Percentiles rank a stretch among this genome's conserved stretches.
Evolutionary conservation across 2,329 filamentous ascomycete species (phyloP).

Genomic region (Neonectria ditissima): DNA sequence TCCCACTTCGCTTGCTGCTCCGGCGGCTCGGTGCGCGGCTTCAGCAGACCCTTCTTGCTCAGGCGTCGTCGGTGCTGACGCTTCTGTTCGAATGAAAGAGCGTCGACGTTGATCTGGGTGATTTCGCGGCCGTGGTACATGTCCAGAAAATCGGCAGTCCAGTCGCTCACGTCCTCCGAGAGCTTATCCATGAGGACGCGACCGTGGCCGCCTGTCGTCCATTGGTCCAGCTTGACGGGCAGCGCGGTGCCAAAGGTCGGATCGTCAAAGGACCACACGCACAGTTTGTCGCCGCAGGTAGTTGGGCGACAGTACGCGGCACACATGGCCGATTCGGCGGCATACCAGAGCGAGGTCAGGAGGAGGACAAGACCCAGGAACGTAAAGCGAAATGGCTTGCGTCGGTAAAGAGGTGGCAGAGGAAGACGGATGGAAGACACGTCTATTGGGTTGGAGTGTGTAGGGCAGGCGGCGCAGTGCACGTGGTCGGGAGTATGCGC

Average conservation of each 20-base stretch:
- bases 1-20: conserved; percentile 59
- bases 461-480: conserved; percentile 34
- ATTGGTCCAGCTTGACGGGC: conserved; percentile 72
- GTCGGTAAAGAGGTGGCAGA: conserved; percentile 61
- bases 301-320: conserved; percentile 64
- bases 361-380: conserved; percentile 60
- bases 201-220: conserved; percentile 65
- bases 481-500: conserved; percentile 23
- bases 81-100: conserved; percentile 60
- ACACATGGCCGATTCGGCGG: conserved; percentile 66
- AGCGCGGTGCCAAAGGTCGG: conserved; percentile 71
- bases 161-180: conserved; percentile 60
- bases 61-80: conserved; percentile 64
- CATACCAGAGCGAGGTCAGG: conserved; percentile 63
- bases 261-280: conserved; percentile 68
- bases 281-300: conserved; percentile 60
- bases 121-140: conserved; percentile 59
- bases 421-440: conserved; percentile 57
- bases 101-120: conserved; percentile 55
- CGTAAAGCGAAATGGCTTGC: conserved; percentile 61
- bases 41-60: conserved; percentile 57
- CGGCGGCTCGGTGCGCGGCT: conserved; percentile 51
- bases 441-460: conserved; percentile 24
- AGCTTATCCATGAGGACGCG: conserved; percentile 53
- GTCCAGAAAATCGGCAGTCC: conserved; percentile 62